phyloP scores from a whole-genome alignment of 2,329 filamentous ascomycete genomes.

The Phialophora chinensis region DNA sequence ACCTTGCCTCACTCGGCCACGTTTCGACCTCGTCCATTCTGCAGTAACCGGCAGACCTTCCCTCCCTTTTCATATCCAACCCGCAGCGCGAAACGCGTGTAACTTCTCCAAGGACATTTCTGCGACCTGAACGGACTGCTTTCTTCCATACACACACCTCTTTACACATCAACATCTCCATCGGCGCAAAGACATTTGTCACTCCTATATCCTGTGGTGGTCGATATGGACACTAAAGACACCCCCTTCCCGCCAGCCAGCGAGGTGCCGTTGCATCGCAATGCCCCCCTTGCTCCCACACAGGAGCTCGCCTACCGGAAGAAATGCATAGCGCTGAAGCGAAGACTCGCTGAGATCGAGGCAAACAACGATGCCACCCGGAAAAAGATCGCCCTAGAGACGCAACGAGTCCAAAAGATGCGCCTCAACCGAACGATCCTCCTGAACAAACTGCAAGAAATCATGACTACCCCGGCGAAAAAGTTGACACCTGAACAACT shows the following conservation, averaged over 20 bases:
- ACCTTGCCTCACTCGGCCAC: not conserved
- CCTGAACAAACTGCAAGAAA: constrained; percentile 66
- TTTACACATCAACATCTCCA: not conserved
- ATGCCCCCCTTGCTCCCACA: constrained; percentile 72
- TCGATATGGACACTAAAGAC: constrained; percentile 37
- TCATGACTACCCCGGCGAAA: constrained; percentile 65
- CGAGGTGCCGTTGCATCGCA: constrained; percentile 36
- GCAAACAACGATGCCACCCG: constrained; percentile 85
- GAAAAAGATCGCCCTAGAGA: constrained; percentile 76
- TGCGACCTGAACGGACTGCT: not conserved
- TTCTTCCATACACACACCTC: not conserved
- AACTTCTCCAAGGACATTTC: not conserved
- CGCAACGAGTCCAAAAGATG: constrained; percentile 88
- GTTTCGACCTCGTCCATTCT: not conserved
- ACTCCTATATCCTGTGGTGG: not conserved
- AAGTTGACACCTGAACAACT: constrained; percentile 78
- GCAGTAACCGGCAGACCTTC: not conserved
- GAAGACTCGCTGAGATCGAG: constrained; percentile 89
- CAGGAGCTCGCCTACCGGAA: constrained; percentile 95
- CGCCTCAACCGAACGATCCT: constrained; percentile 81
- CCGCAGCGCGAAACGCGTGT: not conserved
- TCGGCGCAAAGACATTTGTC: not conserved
- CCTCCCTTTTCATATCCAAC: not conserved
- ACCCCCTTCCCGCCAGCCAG: constrained; percentile 36
- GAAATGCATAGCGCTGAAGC: constrained; percentile 94